Conservation (phyloP, 2,329 filamentous ascomycete genomes). For the Penicillium vulpinum region DNA sequence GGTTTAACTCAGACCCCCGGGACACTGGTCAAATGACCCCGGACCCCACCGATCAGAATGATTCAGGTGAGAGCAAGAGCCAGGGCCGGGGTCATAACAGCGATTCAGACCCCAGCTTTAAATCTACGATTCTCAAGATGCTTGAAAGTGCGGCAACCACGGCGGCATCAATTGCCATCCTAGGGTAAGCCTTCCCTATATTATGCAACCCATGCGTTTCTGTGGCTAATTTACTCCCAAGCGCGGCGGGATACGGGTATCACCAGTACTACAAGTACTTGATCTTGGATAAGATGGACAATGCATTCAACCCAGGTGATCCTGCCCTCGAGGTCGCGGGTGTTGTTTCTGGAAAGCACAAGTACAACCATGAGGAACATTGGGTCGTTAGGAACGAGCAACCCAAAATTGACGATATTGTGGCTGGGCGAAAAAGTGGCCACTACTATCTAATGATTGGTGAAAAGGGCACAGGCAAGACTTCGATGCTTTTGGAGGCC, state of each 20-base stretch:
- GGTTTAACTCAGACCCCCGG: constrained; percentile 27
- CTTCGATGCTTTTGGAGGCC: constrained; percentile 90
- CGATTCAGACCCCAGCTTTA: constrained; percentile 35
- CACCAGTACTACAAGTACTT: constrained; percentile 85
- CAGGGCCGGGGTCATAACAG: constrained; percentile 23
- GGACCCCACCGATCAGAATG: constrained; percentile 33
- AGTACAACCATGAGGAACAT: constrained; percentile 54
- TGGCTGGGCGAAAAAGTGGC: constrained; percentile 69
- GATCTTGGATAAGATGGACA: constrained; percentile 88
- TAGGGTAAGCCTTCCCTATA: constrained; percentile 52
- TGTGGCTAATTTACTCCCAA: constrained; percentile 23
- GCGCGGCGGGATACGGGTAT: constrained; percentile 70
- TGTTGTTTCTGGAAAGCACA: constrained; percentile 37
- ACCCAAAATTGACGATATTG: constrained; percentile 74
- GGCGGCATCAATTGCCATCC: constrained; percentile 69
- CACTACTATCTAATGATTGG: constrained; percentile 92
- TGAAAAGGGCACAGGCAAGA: constrained; percentile 96
- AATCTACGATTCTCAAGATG: constrained; percentile 60
- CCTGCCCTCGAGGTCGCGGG: constrained; percentile 81
- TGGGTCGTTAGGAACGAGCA: constrained; percentile 90
- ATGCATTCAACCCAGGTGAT: constrained; percentile 88
- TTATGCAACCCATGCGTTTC: neutral
- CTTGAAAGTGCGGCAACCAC: constrained; percentile 73
- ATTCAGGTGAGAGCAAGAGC: constrained; percentile 29
- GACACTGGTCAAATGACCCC: constrained; percentile 24